phyloP scores from a whole-genome alignment of 331 rosid species.

The Malus hybrid region DNA sequence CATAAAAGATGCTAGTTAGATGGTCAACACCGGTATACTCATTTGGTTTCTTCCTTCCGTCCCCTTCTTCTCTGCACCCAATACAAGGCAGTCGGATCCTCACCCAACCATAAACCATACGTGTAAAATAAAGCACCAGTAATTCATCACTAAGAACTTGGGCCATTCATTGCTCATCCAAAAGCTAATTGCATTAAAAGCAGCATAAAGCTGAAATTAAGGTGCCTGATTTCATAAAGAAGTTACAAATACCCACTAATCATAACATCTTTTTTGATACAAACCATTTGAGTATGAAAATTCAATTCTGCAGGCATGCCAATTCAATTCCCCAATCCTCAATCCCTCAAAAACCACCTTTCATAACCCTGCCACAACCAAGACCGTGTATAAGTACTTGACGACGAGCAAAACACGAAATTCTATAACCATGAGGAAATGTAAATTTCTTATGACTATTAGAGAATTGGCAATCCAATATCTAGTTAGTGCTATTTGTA shows the following conservation, averaged over 20 bases:
- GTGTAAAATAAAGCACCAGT: neutral
- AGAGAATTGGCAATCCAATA: neutral
- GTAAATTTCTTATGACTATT: neutral
- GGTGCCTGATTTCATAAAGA: neutral
- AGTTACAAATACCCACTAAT: neutral
- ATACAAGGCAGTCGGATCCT: neutral
- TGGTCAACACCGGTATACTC: too few species aligned
- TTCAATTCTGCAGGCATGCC: neutral
- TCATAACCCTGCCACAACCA: slow-evolving; percentile 13
- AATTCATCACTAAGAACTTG: neutral
- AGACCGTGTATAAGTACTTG: neutral
- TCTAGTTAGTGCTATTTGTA: neutral
- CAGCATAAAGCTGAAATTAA: neutral
- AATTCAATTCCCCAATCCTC: slow-evolving; percentile 9
- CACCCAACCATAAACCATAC: neutral
- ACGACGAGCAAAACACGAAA: neutral
- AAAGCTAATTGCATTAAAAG: neutral
- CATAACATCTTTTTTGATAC: neutral
- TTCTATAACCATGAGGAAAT: neutral
- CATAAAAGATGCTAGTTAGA: too few species aligned
- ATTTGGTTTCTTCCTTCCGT: too few species aligned
- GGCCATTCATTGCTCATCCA: neutral
- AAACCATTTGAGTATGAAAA: neutral
- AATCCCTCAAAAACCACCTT: slow-evolving; percentile 9
- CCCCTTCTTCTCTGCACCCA: too few species aligned